Conservation (phyloP, 257 asterid species). For the Leonotis leonurus region DNA sequence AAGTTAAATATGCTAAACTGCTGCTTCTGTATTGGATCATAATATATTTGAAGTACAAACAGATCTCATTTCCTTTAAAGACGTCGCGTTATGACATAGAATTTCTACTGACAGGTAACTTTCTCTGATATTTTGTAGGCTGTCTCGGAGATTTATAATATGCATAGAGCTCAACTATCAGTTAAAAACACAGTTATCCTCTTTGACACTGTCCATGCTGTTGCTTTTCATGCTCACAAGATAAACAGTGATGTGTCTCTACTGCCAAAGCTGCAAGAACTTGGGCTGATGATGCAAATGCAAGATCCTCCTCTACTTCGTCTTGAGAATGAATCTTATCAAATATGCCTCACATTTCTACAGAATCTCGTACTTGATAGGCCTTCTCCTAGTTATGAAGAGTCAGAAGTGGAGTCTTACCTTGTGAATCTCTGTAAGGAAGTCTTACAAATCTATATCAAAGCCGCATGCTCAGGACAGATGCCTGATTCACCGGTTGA, state of each 20-base stretch:
- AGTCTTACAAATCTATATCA: slow-evolving; percentile 69
- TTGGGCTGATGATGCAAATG: slow-evolving; percentile 77
- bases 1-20: not conserved
- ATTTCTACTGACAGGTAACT: not conserved
- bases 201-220: slow-evolving; percentile 72
- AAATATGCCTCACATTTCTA: slow-evolving; percentile 72
- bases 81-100: not conserved
- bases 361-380: slow-evolving; percentile 67
- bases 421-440: slow-evolving; percentile 78
- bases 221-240: slow-evolving; percentile 79
- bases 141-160: slow-evolving; percentile 76
- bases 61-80: not conserved
- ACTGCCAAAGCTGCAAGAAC: slow-evolving; percentile 70
- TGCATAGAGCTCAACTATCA: slow-evolving; percentile 65
- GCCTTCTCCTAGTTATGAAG: slow-evolving; percentile 46
- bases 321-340: slow-evolving; percentile 94
- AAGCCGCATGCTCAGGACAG: slow-evolving; percentile 41
- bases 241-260: slow-evolving; percentile 52
- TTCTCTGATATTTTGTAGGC: slow-evolving; percentile 62
- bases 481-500: slow-evolving; percentile 31
- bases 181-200: slow-evolving; percentile 55
- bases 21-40: not conserved
- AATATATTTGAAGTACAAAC: not conserved
- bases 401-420: slow-evolving; percentile 64
- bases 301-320: slow-evolving; percentile 98